Evolutionary conservation across 179 eudicot genomes (phyloP).

Genomic region (Kewa caespitosa): DNA sequence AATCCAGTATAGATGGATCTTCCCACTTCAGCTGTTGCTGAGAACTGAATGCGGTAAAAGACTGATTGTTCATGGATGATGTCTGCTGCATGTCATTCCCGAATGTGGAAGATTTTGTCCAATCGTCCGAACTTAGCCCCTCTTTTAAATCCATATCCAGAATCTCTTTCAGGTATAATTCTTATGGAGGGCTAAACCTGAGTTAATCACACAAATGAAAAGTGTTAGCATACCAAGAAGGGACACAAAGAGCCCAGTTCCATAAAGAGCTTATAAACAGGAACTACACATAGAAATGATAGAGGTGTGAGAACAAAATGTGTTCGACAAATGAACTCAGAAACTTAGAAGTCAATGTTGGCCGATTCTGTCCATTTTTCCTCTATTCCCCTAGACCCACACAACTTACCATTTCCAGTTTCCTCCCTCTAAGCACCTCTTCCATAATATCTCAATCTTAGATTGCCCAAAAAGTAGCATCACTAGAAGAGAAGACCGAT

Average conservation of each 20-base stretch:
- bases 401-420: background rate
- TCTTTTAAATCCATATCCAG: slow-evolving; percentile 50
- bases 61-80: slow-evolving; percentile 34
- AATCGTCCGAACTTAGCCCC: slow-evolving; percentile 37
- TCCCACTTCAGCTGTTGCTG: slow-evolving; percentile 52
- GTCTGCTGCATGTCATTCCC: slow-evolving; percentile 32
- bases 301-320: too few species aligned
- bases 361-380: background rate
- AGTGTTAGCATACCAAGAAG: background rate
- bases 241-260: too few species aligned
- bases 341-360: too few species aligned
- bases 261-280: too few species aligned
- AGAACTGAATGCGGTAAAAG: slow-evolving; percentile 27
- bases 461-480: background rate
- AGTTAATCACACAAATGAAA: background rate
- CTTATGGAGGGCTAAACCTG: slow-evolving; percentile 22
- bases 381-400: background rate
- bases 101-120: slow-evolving; percentile 41
- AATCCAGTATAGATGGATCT: slow-evolving; percentile 47
- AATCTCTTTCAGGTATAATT: slow-evolving; percentile 3
- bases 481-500: background rate
- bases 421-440: background rate
- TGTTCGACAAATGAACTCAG: too few species aligned
- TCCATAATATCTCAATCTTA: background rate
- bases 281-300: too few species aligned